Evolutionary conservation across 441 rosid genomes (phyloP).

Genomic region (Heliophila coronopifolia): DNA sequence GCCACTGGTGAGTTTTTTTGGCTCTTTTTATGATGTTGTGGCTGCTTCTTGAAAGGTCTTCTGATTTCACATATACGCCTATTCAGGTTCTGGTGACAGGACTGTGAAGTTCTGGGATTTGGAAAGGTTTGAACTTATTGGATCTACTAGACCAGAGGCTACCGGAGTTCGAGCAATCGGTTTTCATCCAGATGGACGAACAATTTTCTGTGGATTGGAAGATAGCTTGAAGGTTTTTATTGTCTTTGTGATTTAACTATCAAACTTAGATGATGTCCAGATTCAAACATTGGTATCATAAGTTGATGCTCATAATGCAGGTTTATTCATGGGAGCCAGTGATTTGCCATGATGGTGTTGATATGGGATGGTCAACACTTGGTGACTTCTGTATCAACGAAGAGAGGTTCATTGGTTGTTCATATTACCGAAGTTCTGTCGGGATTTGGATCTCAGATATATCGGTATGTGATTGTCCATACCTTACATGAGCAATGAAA

Average conservation of each 20-base stretch:
- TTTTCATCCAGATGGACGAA: conserved; percentile 89
- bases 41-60: conserved; percentile 5
- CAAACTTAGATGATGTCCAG: conserved; percentile 1
- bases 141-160: conserved; percentile 86
- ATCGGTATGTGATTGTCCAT: conserved; percentile 39
- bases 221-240: conserved; percentile 70
- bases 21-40: not conserved
- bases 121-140: conserved; percentile 95
- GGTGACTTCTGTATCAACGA: conserved; percentile 80
- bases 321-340: conserved; percentile 99
- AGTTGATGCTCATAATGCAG: conserved; percentile 34
- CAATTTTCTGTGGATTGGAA: conserved; percentile 83
- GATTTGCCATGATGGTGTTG: conserved; percentile 65
- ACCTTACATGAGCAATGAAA: not conserved
- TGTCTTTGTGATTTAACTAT: conserved; percentile 16
- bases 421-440: conserved; percentile 62
- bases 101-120: conserved; percentile 96
- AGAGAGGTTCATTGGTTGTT: conserved; percentile 81
- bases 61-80: conserved; percentile 11
- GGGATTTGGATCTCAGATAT: conserved; percentile 85
- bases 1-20: conserved; percentile 69
- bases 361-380: conserved; percentile 88
- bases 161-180: conserved; percentile 60
- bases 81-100: conserved; percentile 89
- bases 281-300: conserved; percentile 14